These are phyloP conservation scores for Citrus glauca DNA, from an alignment of 345 rosid species.

Conservation along the genomic window DNA sequence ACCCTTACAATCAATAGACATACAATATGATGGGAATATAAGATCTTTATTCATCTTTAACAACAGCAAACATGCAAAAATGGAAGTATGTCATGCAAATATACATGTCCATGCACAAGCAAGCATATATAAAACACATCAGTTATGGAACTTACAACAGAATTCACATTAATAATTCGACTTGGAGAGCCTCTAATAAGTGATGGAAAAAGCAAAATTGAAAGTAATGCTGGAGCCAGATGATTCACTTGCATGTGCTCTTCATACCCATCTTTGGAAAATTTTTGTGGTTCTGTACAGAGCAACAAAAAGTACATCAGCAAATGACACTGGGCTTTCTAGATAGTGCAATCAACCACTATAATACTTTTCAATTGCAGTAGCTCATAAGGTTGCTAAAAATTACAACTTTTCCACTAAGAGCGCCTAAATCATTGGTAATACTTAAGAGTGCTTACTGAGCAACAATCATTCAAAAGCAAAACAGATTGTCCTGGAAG, in stretches of 20 bases:
- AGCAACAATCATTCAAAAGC: neutral
- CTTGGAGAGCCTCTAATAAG: constrained; percentile 92
- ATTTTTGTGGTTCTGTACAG: constrained; percentile 68
- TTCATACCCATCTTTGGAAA: constrained; percentile 88
- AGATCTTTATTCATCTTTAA: neutral
- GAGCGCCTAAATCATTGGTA: neutral
- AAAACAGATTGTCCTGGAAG: neutral
- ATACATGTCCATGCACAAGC: neutral
- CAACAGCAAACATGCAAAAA: neutral
- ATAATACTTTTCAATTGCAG: neutral
- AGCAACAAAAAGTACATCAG: constrained; percentile 18
- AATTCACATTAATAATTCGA: constrained; percentile 88
- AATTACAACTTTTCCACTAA: neutral
- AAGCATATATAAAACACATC: neutral
- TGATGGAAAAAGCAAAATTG: constrained; percentile 85
- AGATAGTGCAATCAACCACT: neutral
- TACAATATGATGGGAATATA: neutral
- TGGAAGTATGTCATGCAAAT: neutral
- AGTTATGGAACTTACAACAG: constrained; percentile 71
- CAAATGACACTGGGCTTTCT: constrained; percentile 1
- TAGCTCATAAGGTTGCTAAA: neutral
- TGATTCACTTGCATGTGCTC: constrained; percentile 99
- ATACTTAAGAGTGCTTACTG: neutral
- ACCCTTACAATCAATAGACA: neutral
- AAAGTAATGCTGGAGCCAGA: constrained; percentile 89